Conservation (phyloP, 2,329 filamentous ascomycete species). For the Juglanconis oblonga region DNA sequence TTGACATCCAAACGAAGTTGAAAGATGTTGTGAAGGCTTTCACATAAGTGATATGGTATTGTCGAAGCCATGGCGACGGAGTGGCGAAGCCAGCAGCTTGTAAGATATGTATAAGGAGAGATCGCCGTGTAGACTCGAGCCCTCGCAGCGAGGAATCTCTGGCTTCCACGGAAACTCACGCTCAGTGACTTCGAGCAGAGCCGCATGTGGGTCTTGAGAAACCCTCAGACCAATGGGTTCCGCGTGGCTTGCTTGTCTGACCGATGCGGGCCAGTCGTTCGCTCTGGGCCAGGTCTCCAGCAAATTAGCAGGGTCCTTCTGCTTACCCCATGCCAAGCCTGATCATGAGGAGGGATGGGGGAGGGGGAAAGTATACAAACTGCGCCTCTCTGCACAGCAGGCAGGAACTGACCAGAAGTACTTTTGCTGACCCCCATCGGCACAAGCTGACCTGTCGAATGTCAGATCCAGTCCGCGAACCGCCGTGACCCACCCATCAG, state of each 20-base stretch:
- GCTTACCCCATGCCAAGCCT: slow-evolving; percentile 15
- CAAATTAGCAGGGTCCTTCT: slow-evolving; percentile 10
- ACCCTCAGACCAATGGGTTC: background rate
- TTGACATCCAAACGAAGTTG: background rate
- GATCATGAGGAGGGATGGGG: background rate
- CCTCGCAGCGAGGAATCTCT: background rate
- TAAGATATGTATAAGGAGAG: slow-evolving; percentile 17
- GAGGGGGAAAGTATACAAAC: slow-evolving; percentile 9
- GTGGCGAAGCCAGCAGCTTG: slow-evolving; percentile 15
- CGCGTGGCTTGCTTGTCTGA: background rate
- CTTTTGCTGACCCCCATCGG: slow-evolving; percentile 12
- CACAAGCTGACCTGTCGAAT: slow-evolving; percentile 12
- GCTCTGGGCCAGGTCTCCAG: background rate
- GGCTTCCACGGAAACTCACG: background rate
- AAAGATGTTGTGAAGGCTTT: background rate
- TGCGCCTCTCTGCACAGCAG: slow-evolving; percentile 11
- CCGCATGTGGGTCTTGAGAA: slow-evolving; percentile 7
- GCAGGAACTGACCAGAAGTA: background rate
- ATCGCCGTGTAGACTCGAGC: slow-evolving; percentile 1
- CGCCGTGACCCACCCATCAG: slow-evolving; percentile 4
- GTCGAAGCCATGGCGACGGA: slow-evolving; percentile 9
- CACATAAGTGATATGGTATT: slow-evolving; percentile 3
- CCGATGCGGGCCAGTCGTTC: background rate
- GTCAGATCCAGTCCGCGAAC: slow-evolving; percentile 3
- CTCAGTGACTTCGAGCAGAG: slow-evolving; percentile 11